Evolutionary conservation across 345 rosid genomes (phyloP), one percentile per base, ranked within the genome.

Genomic region (Eucalyptus globulus): DNA sequence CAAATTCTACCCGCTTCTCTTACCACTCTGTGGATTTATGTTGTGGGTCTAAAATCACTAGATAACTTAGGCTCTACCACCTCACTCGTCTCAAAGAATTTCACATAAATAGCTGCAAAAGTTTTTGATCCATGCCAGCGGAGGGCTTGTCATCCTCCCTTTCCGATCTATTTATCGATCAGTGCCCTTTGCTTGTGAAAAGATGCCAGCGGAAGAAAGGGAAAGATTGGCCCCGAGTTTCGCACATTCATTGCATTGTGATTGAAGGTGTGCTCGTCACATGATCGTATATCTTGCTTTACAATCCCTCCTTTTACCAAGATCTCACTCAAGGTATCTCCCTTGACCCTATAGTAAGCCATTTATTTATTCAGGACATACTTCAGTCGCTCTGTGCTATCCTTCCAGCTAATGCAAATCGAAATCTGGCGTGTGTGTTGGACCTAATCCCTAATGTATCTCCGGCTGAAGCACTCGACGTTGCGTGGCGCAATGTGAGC

Each of bases 101-200:
- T 26, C 40, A 1, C 58, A 85, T 89, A 11, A 1, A 0, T n/a
- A 6, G 3, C 3, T 88, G 90, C 47, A 4, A 0, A 9, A 85
- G 9, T 56, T 51, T 88, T n/a, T 47, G 24, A 37, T 85, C 87
- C 87, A 17, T 80, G 87, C 90, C 90, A 27, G 80, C 40, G 8
- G 86, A 81, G 89, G 80, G 80, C 34, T 43, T 88, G 56, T 87
- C 87, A 19, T 22, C 49, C 43, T 88, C 87, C 87, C 90, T 88
- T 24, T 86, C 19, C 50, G 0, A 58, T 50, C 87, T 88, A n/a
- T 56, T 31, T n/a, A 60, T 88, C 51, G 0, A 19, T 62, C 0
- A 2, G 31, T 85, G 87, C 26, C 53, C 53, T 29, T 2, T 40
- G 53, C 80, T 87, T 43, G 69, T 6, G 54, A 60, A 60, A 56